phyloP scores from a whole-genome alignment of 768 basidiomycete species.

The Naganishia vaughanmartiniae region DNA sequence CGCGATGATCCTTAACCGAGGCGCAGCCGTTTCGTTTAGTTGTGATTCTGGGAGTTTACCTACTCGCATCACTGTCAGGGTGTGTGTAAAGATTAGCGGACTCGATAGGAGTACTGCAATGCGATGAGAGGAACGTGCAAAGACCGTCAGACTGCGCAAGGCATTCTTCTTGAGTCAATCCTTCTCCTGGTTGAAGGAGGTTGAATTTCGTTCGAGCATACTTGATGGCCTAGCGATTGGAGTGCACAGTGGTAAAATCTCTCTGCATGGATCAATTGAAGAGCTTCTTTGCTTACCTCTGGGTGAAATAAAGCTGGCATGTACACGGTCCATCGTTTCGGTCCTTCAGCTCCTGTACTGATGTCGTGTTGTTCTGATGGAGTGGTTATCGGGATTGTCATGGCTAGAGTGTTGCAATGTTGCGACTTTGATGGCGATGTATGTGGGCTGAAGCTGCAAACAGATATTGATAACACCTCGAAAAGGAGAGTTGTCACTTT shows the following conservation, averaged over 20 bases:
- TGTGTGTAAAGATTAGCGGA: neutral
- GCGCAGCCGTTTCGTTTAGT: slow-evolving; percentile 28
- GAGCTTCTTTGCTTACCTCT: slow-evolving; percentile 23
- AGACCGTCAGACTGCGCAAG: slow-evolving; percentile 40
- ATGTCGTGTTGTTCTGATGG: neutral
- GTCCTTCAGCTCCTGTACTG: too few relatives aligned
- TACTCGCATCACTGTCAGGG: slow-evolving; percentile 37
- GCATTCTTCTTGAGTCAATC: slow-evolving; percentile 34
- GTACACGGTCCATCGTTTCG: slow-evolving; percentile 33
- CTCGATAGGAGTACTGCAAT: neutral
- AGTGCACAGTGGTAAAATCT: neutral
- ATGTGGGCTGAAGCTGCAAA: too few relatives aligned
- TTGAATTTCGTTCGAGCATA: slow-evolving; percentile 40
- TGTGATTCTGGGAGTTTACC: slow-evolving; percentile 31
- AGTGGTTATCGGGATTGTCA: neutral
- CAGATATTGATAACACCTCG: neutral
- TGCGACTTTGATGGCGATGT: neutral
- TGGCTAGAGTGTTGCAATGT: neutral
- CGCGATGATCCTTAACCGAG: slow-evolving; percentile 36
- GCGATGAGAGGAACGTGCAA: slow-evolving; percentile 25
- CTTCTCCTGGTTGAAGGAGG: slow-evolving; percentile 33
- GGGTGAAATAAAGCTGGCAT: slow-evolving; percentile 43
- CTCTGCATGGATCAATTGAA: neutral
- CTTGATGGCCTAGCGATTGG: slow-evolving; percentile 33
- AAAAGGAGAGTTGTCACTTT: neutral